Evolutionary conservation across 257 asterid genomes (phyloP), one percentile per base, ranked within the genome.

Genomic region (Solanum sitiens): DNA sequence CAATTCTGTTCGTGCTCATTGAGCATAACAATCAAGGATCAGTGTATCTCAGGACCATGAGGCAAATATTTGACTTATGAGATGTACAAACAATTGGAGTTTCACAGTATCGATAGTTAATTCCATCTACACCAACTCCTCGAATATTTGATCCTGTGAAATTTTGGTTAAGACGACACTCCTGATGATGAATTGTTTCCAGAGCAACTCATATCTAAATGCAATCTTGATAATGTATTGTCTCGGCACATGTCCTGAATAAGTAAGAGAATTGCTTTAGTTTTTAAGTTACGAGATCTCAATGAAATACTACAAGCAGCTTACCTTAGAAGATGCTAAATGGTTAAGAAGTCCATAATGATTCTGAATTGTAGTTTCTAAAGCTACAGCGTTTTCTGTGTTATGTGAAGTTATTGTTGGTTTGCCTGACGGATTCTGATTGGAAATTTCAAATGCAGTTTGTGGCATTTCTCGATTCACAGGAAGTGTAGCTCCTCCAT

Each of bases 101-200:
- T 86, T 82, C 84, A 79, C n/a, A 88, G 39, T 86, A 86, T 86
- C 86, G 87, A 89, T 87, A 91, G 87, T 86, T 80, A 88, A 73
- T 85, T 67, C 47, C 90, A 89, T 86, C 71, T 87, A 89, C 91
- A 91, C 83, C 90, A 88, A 53, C 89, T 73, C 47, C 30, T 73
- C 32, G 20, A 35, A 39, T 50, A 47, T 53, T 80, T 50, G 45
- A 76, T 44, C 39, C 39, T 33, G 68, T 39, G 25, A 3, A 67
- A 76, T 63, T 40, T 67, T 53, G 50, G 89, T 90, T 93, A 94
- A 21, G 98, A 93, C 30, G 98, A 96, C 87, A 95, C 91, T 50
- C 95, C 98, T 2, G 98, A 94, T 42, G 98, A 92, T n/a, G 95
- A 94, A 91, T 91, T 95, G 90, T 95, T 95, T 56, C 95, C 98